Conservation (phyloP, 306 rosid species). For the Begonia loranthoides region DNA sequence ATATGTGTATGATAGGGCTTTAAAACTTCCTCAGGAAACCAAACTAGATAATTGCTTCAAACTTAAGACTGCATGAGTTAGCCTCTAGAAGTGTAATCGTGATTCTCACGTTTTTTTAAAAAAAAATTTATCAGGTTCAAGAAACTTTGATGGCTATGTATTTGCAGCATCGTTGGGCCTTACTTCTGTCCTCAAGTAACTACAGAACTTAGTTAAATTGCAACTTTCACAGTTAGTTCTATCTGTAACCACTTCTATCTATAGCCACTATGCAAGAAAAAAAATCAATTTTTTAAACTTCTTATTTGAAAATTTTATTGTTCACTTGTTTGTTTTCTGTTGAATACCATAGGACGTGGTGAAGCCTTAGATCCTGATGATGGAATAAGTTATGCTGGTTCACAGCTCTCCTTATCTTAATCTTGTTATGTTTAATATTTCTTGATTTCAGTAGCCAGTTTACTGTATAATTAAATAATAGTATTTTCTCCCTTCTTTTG, state of each 20-base stretch:
- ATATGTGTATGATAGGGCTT: too few relatives aligned
- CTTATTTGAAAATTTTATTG: background rate
- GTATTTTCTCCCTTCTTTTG: too few relatives aligned
- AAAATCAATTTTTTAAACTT: too few relatives aligned
- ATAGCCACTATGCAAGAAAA: too few relatives aligned
- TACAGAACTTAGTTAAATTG: conserved; percentile 12
- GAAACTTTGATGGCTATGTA: conserved; percentile 53
- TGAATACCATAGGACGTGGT: background rate
- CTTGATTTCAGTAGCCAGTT: too few relatives aligned
- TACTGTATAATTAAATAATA: too few relatives aligned
- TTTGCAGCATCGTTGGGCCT: conserved; percentile 85
- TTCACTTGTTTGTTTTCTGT: background rate
- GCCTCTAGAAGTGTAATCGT: conserved; percentile 3
- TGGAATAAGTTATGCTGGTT: too few relatives aligned
- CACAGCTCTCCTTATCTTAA: too few relatives aligned
- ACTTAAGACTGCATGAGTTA: background rate
- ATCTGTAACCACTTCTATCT: too few relatives aligned
- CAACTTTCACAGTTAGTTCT: too few relatives aligned
- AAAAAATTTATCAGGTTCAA: conserved; percentile 34
- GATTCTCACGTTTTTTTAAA: background rate
- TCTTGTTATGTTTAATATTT: too few relatives aligned
- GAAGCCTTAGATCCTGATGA: background rate
- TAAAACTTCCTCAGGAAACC: too few relatives aligned
- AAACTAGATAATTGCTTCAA: background rate
- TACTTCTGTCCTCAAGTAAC: conserved; percentile 68